Evolutionary conservation across 768 basidiomycete genomes (phyloP).

Genomic region (Podaxis sp.): DNA sequence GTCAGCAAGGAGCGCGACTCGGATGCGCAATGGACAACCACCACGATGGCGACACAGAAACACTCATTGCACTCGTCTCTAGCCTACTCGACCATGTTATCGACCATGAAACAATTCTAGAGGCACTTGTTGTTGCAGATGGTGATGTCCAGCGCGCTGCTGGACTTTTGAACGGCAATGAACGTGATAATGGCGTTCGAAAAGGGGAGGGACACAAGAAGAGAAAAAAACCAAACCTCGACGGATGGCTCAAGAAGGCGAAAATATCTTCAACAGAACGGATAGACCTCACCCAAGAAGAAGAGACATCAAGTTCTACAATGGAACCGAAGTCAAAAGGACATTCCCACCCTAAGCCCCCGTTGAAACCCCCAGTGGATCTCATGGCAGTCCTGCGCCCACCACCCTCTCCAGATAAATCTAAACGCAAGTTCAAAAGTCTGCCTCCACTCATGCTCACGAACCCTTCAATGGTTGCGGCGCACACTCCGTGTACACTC

Average conservation of each 20-base stretch:
- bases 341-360: conserved; percentile 16
- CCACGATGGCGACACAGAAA: conserved; percentile 56
- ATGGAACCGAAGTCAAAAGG: conserved; percentile 9
- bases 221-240: conserved; percentile 50
- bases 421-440: conserved; percentile 28
- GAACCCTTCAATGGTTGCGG: conserved; percentile 60
- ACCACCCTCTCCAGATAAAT: conserved; percentile 39
- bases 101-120: conserved; percentile 46
- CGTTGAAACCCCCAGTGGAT: conserved; percentile 36
- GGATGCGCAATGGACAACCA: neutral
- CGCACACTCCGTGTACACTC: conserved; percentile 75
- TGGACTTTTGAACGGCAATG: conserved; percentile 17
- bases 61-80: conserved; percentile 62
- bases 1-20: neutral
- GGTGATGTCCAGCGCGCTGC: conserved; percentile 61
- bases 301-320: neutral
- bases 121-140: conserved; percentile 54
- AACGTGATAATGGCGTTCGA: conserved; percentile 30
- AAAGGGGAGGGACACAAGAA: conserved; percentile 36
- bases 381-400: conserved; percentile 59
- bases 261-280: conserved; percentile 5
- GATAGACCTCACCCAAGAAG: conserved; percentile 21
- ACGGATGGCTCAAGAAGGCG: conserved; percentile 51
- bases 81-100: conserved; percentile 47
- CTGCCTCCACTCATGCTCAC: conserved; percentile 63